Evolutionary conservation across 352 stramenopile genomes (phyloP).

Genomic region (Phytophthora cactorum): DNA sequence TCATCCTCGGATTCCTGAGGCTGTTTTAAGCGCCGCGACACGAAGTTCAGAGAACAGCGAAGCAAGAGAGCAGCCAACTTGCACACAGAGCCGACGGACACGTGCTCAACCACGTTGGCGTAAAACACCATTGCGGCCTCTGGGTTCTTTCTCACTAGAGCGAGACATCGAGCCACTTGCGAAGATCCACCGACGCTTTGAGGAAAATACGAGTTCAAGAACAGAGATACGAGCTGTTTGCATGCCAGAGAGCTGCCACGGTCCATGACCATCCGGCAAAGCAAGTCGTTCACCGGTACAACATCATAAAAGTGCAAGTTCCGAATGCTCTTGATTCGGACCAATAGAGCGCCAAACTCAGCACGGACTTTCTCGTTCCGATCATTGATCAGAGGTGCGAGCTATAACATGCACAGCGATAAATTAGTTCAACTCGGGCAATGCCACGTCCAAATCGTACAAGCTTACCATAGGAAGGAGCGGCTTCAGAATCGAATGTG

Average conservation of each 20-base stretch:
- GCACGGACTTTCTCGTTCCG: slow-evolving; percentile 84
- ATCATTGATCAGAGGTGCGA: slow-evolving; percentile 85
- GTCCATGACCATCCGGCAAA: slow-evolving; percentile 79
- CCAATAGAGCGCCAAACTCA: slow-evolving; percentile 77
- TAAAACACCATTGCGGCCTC: slow-evolving; percentile 88
- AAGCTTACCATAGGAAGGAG: slow-evolving; percentile 77
- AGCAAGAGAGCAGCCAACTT: slow-evolving; percentile 81
- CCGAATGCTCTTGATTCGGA: slow-evolving; percentile 89
- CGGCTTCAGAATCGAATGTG: slow-evolving; percentile 84
- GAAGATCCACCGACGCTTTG: slow-evolving; percentile 81
- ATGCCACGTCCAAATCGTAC: not conserved
- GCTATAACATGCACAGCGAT: slow-evolving; percentile 34
- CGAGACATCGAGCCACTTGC: slow-evolving; percentile 81
- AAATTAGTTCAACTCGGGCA: slow-evolving; percentile 7
- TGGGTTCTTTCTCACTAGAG: slow-evolving; percentile 82
- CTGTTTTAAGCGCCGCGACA: slow-evolving; percentile 65
- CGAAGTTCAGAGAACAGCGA: slow-evolving; percentile 80
- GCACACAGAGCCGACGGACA: slow-evolving; percentile 82
- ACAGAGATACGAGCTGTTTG: slow-evolving; percentile 83
- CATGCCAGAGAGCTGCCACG: slow-evolving; percentile 55
- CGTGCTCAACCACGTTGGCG: slow-evolving; percentile 71
- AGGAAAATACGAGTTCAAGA: slow-evolving; percentile 90
- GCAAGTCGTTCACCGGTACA: slow-evolving; percentile 76
- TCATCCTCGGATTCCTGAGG: slow-evolving; percentile 41
- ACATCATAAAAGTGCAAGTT: slow-evolving; percentile 90